Evolutionary conservation across 1,139 yeast genomes (phyloP).

Genomic region (Blastobotrys petasosporus): DNA sequence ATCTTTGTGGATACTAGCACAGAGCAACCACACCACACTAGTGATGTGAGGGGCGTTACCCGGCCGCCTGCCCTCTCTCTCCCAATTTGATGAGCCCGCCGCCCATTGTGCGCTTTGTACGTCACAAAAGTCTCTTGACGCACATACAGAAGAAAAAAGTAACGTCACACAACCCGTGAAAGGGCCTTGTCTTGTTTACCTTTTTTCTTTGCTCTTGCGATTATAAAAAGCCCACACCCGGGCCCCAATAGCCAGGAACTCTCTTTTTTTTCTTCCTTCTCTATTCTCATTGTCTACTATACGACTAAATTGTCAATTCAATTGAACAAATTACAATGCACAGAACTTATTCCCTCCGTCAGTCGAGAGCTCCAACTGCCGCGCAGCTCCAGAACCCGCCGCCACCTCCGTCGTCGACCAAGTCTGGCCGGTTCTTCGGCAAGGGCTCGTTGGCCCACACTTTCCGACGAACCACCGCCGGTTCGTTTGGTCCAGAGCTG

Average conservation of each 20-base stretch:
- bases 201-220: slow-evolving; percentile 7
- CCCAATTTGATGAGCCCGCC: no score
- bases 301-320: neutral
- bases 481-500: slow-evolving; percentile 91
- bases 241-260: neutral
- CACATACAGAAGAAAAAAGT: no score
- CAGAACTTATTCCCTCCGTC: slow-evolving; percentile 96
- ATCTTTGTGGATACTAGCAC: no score
- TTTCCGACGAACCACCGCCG: slow-evolving; percentile 84
- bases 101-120: no score
- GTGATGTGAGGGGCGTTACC: no score
- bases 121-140: no score
- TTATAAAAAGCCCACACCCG: neutral
- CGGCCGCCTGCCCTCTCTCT: slow-evolving; percentile 6
- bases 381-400: slow-evolving; percentile 91
- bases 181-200: slow-evolving; percentile 6
- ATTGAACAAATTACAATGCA: slow-evolving; percentile 54
- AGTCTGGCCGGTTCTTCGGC: slow-evolving; percentile 83
- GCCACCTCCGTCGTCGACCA: slow-evolving; percentile 87
- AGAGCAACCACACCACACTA: no score
- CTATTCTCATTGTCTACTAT: neutral
- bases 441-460: slow-evolving; percentile 76
- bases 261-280: neutral
- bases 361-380: slow-evolving; percentile 93
- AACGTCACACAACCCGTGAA: neutral